Evolutionary conservation across 78 protist species (phyloP).

Genomic region (Cavenderia fasciculata): DNA sequence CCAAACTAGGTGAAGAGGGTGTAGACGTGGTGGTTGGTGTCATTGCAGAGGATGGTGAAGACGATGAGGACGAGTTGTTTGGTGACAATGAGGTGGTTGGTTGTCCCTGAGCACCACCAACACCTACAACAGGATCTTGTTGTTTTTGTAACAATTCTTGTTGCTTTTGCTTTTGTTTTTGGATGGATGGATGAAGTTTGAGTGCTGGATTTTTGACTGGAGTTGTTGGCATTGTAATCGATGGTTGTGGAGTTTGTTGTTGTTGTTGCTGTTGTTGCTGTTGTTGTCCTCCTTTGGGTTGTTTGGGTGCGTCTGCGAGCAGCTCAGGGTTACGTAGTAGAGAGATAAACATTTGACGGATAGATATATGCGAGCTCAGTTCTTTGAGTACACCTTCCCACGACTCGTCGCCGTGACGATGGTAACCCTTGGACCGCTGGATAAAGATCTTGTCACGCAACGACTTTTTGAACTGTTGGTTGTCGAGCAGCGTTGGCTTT

Average conservation of each 20-base stretch:
- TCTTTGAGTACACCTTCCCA: conserved; percentile 13
- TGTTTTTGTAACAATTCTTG: not conserved
- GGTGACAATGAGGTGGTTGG: not conserved
- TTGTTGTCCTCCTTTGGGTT: not conserved
- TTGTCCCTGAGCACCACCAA: too few relatives aligned
- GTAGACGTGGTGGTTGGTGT: not conserved
- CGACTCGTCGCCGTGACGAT: not conserved
- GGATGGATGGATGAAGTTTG: conserved; percentile 21
- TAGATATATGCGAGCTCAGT: not conserved
- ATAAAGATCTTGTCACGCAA: conserved; percentile 38
- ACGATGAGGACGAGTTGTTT: not conserved
- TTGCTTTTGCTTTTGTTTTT: not conserved
- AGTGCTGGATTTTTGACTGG: not conserved
- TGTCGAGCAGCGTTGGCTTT: conserved; percentile 30
- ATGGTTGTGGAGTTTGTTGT: not conserved
- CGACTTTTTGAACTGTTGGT: conserved; percentile 1
- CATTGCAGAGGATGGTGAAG: not conserved
- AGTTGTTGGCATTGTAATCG: not conserved
- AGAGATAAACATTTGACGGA: conserved; percentile 15
- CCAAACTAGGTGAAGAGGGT: not conserved
- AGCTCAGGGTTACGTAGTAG: conserved; percentile 16
- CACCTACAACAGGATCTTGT: too few relatives aligned
- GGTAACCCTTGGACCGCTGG: conserved; percentile 26
- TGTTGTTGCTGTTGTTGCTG: not conserved
- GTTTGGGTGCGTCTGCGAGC: not conserved